Conservation (phyloP, 495 filamentous ascomycete species). For the Usnea hakonensis region DNA sequence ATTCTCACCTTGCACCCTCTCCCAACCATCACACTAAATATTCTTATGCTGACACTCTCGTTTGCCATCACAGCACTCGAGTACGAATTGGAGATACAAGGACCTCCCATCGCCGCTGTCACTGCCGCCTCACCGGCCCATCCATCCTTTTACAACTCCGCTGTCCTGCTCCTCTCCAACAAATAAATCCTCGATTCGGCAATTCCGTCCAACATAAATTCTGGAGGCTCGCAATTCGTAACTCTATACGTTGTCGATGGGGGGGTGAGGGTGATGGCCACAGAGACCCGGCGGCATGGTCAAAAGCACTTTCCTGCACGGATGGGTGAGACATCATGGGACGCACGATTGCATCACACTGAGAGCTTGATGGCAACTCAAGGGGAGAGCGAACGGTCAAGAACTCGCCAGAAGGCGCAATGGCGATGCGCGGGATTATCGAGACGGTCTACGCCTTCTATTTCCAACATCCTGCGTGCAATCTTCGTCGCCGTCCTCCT, state of each 20-base stretch:
- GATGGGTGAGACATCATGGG: conserved; percentile 10
- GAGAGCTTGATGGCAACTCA: not conserved
- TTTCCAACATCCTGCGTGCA: not conserved
- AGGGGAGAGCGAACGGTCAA: not conserved
- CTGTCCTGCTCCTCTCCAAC: conserved; percentile 1
- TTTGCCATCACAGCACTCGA: not conserved
- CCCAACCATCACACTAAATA: not conserved
- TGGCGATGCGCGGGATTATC: not conserved
- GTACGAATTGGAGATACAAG: not conserved
- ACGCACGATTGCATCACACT: not conserved
- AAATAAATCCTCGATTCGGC: not conserved
- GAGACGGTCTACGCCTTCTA: not conserved
- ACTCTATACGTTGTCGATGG: conserved; percentile 4
- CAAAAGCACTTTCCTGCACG: conserved; percentile 6
- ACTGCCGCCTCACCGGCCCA: conserved; percentile 9
- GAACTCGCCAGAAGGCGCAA: not conserved
- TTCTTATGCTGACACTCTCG: not conserved
- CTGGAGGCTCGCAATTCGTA: not conserved
- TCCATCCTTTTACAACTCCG: conserved; percentile 6
- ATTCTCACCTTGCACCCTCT: not conserved
- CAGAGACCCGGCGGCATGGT: conserved; percentile 17
- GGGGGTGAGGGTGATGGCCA: conserved; percentile 16
- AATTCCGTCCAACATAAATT: not conserved
- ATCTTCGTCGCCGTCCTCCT: not conserved
- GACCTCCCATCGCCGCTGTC: not conserved